Conservation (phyloP, 2,329 filamentous ascomycete genomes). For the Capronia americana region DNA sequence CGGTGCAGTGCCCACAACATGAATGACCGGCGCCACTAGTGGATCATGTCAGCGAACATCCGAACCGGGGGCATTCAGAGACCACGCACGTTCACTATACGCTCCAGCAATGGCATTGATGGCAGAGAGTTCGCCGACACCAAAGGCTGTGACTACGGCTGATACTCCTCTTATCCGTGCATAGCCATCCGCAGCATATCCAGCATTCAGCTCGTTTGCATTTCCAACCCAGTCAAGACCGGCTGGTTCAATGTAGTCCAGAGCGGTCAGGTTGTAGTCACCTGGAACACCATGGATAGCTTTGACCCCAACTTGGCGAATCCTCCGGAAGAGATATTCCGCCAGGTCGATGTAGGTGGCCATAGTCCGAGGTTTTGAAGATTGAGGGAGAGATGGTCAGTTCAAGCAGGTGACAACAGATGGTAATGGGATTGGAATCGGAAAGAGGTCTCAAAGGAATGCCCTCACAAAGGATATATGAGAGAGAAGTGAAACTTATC, state of each 20-base stretch:
- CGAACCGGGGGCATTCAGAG: conserved; percentile 42
- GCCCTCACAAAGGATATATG: neutral
- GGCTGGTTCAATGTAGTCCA: conserved; percentile 63
- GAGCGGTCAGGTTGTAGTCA: conserved; percentile 52
- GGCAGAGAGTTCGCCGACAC: conserved; percentile 59
- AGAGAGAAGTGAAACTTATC: conserved; percentile 1
- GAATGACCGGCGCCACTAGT: conserved; percentile 60
- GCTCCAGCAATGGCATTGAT: conserved; percentile 49
- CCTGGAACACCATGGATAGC: conserved; percentile 61
- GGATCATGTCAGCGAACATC: neutral
- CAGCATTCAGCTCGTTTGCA: conserved; percentile 67
- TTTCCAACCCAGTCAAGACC: conserved; percentile 66
- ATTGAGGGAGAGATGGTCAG: neutral
- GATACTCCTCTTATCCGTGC: conserved; percentile 60
- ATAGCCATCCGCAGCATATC: conserved; percentile 82
- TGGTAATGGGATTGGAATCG: neutral
- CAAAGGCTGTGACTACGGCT: conserved; percentile 62
- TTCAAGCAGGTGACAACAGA: neutral
- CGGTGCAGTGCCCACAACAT: conserved; percentile 60
- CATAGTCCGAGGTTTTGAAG: conserved; percentile 11
- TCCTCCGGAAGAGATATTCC: conserved; percentile 58
- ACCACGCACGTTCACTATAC: conserved; percentile 47
- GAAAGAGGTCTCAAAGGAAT: neutral
- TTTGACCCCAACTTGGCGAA: conserved; percentile 57
- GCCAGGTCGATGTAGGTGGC: conserved; percentile 50